Base-by-base conservation (phyloP, 2,329 filamentous ascomycete genomes). In the Blastomyces parvus region DNA sequence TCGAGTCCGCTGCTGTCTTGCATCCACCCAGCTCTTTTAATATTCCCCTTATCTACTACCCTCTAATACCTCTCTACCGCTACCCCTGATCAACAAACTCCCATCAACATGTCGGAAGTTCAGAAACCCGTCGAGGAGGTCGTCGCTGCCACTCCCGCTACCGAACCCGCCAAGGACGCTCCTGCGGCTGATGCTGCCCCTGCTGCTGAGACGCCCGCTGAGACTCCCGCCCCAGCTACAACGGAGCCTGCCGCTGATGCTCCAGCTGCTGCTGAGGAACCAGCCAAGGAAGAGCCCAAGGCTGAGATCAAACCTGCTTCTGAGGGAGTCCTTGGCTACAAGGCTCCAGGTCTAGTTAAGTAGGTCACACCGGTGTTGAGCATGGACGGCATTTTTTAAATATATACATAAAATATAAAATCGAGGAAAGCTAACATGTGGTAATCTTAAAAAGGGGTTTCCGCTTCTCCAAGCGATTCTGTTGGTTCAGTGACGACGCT, bases 381-480 rank as follows among this genome's bases (percentile, higher is more conserved):
- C 25, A 13, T 44, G 17, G 2, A 40, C 27, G 3, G 7, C n/a
- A 25, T 33, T 7, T 36, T 48, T 38, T 19, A 17, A 14, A 9
- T 22, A 48, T n/a, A n/a, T 52, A 44, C 38, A 58, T 30, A 36
- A 6, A 7, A 25, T 7, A 33, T 30, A 38, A 2, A n/a, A 61
- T 19, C 22, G 22, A 11, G 17, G 19, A 36, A 58, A 38, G 19
- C n/a, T 60, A n/a, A 60, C 36, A 25, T n/a, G 40, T 56, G 13
- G 33, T 13, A 56, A 22, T 60, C 14, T 19, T 50, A 42, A 40
- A 42, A 70, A 95, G 90, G 85, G 89, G 91, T 77, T 84, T 97
- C 73, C 86, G 90, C 71, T 92, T 91, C 81, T 86, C 87, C 77
- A 97, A 97, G 86, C 91, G 91, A 76, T 90, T 90, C 81, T 97